phyloP scores from a whole-genome alignment of 2,329 filamentous ascomycete species.

The Clonostachys rosea region DNA sequence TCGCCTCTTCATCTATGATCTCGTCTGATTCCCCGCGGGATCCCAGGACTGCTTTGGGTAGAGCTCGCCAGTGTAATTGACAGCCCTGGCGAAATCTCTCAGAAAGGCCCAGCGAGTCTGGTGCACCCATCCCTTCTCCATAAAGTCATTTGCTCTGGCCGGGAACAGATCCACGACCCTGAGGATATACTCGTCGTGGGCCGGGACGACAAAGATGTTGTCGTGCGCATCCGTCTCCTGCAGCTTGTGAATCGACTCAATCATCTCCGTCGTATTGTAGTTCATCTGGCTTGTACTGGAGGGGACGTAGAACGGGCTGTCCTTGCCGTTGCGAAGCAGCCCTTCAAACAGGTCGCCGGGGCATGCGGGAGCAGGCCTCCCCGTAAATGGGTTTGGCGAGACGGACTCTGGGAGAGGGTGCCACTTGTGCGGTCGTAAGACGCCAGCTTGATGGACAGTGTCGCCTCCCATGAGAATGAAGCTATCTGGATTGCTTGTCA shows the following conservation, averaged over 20 bases:
- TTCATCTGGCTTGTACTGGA: not conserved
- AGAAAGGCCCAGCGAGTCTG: conserved; percentile 11
- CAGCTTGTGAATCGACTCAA: conserved; percentile 3
- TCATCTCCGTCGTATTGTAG: not conserved
- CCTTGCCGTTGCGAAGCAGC: not conserved
- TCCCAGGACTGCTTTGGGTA: too few relatives aligned
- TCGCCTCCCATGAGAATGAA: conserved; percentile 38
- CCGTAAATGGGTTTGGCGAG: conserved; percentile 1
- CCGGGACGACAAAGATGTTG: conserved; percentile 13
- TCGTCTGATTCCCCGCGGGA: too few relatives aligned
- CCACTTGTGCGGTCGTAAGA: conserved; percentile 25
- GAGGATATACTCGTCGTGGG: conserved; percentile 13
- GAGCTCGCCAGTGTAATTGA: too few relatives aligned
- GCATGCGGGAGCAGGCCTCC: not conserved
- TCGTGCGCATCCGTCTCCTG: conserved; percentile 12
- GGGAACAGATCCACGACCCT: conserved; percentile 13
- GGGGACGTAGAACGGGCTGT: not conserved
- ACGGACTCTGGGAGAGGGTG: conserved; percentile 22
- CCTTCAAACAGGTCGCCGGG: not conserved
- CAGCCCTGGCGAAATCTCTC: conserved; percentile 6
- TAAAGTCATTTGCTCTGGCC: conserved; percentile 12
- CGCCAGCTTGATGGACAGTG: conserved; percentile 31
- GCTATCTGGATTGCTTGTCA: conserved; percentile 19
- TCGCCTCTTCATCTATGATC: too few relatives aligned
- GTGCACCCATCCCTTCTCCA: conserved; percentile 11